Percentiles rank a stretch among this genome's conserved stretches.
Conservation (phyloP, 768 basidiomycete genomes). For the Crucibulum laeve region DNA sequence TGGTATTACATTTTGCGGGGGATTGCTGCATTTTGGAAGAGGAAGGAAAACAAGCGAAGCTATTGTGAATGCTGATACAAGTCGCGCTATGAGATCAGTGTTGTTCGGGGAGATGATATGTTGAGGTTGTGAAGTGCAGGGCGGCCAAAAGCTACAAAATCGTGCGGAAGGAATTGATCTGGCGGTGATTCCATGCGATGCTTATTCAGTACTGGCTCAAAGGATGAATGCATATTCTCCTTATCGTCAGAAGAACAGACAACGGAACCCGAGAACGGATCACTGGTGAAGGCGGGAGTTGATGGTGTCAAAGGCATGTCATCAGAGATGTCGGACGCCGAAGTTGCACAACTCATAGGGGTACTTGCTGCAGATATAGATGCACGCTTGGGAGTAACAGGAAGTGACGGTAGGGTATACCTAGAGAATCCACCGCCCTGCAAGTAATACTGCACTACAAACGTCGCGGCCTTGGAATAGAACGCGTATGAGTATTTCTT, state of each 20-base stretch:
- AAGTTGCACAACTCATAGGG: conserved; percentile 71
- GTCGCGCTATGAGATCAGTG: conserved; percentile 53
- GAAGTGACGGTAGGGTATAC: conserved; percentile 43
- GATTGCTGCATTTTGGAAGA: conserved; percentile 50
- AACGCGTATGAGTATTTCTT: conserved; percentile 98
- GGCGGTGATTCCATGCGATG: conserved; percentile 62
- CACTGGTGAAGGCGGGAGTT: conserved; percentile 64
- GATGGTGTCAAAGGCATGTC: conserved; percentile 83
- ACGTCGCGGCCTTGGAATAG: conserved; percentile 93
- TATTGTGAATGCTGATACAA: conserved; percentile 31
- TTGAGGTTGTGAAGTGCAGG: conserved; percentile 78
- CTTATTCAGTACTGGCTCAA: conserved; percentile 73
- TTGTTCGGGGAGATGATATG: conserved; percentile 57
- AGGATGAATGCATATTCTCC: conserved; percentile 70
- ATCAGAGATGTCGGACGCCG: conserved; percentile 71
- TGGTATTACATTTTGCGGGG: conserved; percentile 78
- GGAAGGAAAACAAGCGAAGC: conserved; percentile 34
- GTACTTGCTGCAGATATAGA: conserved; percentile 59
- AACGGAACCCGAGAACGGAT: conserved; percentile 45
- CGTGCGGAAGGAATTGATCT: conserved; percentile 77
- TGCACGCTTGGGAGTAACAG: conserved; percentile 62
- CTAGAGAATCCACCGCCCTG: conserved; percentile 74
- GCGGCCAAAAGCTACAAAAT: conserved; percentile 76
- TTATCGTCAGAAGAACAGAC: conserved; percentile 68
- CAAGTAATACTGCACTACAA: conserved; percentile 92